Evolutionary conservation across 345 rosid species (phyloP), one percentile per base, ranked within the genome.

Genomic region (Citropsis articulata): DNA sequence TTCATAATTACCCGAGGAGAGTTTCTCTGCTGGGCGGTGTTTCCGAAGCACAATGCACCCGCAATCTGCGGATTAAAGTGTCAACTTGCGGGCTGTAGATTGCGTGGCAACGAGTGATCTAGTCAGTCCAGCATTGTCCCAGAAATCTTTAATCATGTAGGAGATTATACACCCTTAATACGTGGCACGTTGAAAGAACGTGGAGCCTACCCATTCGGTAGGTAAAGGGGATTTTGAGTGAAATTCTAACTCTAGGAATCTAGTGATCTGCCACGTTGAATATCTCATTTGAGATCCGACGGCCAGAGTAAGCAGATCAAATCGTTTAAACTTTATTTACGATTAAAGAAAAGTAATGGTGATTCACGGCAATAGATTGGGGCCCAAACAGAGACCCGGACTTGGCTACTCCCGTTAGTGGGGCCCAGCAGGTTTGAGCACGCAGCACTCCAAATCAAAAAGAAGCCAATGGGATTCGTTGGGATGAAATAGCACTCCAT

Each of bases 331-430:
- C 50, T 45, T 35, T 53, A 19, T 73, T 69, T 65, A 53, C 53
- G 8, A 63, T 24, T 59, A 27, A 8, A 14, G 72, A 63, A 22
- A 38, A 2, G 25, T n/a, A 72, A 42, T 4, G 66, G 69, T 55
- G 85, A 76, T 75, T 77, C 77, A 71, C 80, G 78, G 56, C 77
- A 76, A 71, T 40, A 12, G 27, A 6, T n/a, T 9, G 77, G 81
- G 71, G 13, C 77, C 81, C 25, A 1, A 14, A 16, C 4, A 10
- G 48, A 48, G 63, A 53, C 38, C 64, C 30, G 2, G 4, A 40
- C 6, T 45, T 10, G 21, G 60, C 2, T 0, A 22, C 1, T 12
- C 59, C 3, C 7, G 35, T 45, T 27, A 33, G 25, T 14, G 68
- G 76, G 77, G 16, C 77, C 68, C 12, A 33, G 4, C 4, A 3